Evolutionary conservation across 1,284 basidiomycete genomes (phyloP).

Genomic region (Testicularia cyperi): DNA sequence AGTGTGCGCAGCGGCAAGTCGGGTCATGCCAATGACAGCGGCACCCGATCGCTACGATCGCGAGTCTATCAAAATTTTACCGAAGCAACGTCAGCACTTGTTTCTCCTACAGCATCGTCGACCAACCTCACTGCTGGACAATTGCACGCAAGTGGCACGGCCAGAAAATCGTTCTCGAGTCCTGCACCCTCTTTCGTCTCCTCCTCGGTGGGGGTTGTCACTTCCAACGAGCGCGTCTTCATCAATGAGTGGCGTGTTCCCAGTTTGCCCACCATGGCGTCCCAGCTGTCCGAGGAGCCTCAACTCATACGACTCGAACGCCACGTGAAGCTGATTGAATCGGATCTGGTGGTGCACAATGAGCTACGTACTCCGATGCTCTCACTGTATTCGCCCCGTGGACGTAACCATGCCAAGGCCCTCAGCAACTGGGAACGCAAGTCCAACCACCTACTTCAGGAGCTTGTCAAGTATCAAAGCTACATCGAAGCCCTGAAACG

Average conservation of each 20-base stretch:
- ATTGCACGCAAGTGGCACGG: not conserved
- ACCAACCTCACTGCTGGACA: too few relatives aligned
- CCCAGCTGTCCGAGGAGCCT: constrained; percentile 83
- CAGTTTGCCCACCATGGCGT: constrained; percentile 76
- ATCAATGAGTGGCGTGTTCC: constrained; percentile 95
- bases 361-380: constrained; percentile 80
- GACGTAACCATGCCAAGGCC: constrained; percentile 75
- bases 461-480: constrained; percentile 93
- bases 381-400: constrained; percentile 73
- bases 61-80: constrained; percentile 12
- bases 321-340: constrained; percentile 66
- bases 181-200: constrained; percentile 6
- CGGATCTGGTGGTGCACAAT: constrained; percentile 80
- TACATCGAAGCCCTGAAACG: constrained; percentile 78
- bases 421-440: constrained; percentile 88
- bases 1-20: constrained; percentile 33
- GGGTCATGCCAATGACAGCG: too few relatives aligned
- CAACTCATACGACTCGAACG: constrained; percentile 63
- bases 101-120: not conserved
- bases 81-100: constrained; percentile 3
- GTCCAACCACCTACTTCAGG: constrained; percentile 80
- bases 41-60: constrained; percentile 8
- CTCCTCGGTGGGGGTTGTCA: constrained; percentile 2
- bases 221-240: constrained; percentile 68
- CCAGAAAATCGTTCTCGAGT: not conserved